These are phyloP conservation scores for Terana coerulea DNA, from an alignment of 768 basidiomycete species.

Conservation along the genomic window DNA sequence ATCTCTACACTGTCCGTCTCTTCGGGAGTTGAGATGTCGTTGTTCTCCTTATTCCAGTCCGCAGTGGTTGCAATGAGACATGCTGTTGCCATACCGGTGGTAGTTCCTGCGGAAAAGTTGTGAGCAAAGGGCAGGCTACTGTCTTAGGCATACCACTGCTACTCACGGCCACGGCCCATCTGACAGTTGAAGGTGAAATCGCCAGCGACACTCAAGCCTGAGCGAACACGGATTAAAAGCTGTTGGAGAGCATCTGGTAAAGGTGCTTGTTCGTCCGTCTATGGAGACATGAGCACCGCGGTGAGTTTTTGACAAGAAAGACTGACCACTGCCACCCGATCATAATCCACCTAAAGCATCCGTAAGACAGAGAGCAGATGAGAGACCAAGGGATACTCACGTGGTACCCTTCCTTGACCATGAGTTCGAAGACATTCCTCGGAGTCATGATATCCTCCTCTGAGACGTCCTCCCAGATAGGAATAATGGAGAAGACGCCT, in stretches of 20 bases:
- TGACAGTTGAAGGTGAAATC: slow-evolving; percentile 97
- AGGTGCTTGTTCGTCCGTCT: slow-evolving; percentile 98
- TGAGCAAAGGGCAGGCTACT: not conserved
- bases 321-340: slow-evolving; percentile 85
- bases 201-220: slow-evolving; percentile 52
- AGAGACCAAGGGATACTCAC: slow-evolving; percentile 31
- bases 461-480: slow-evolving; percentile 88
- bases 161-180: slow-evolving; percentile 73
- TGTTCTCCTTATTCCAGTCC: slow-evolving; percentile 50
- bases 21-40: slow-evolving; percentile 17
- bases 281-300: slow-evolving; percentile 2
- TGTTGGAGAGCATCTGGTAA: slow-evolving; percentile 82
- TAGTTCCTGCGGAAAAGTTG: slow-evolving; percentile 66
- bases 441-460: slow-evolving; percentile 87
- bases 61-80: slow-evolving; percentile 77
- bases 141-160: not conserved
- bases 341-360: slow-evolving; percentile 70
- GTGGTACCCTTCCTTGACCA: slow-evolving; percentile 73
- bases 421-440: slow-evolving; percentile 72
- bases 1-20: slow-evolving; percentile 35
- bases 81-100: slow-evolving; percentile 93
- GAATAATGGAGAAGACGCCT: slow-evolving; percentile 85
- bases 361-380: not conserved
- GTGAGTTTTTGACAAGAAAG: not conserved
- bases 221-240: slow-evolving; percentile 69